These are phyloP conservation scores for Hygrocybe punicea DNA, from an alignment of 768 basidiomycete genomes.

Conservation along the genomic window DNA sequence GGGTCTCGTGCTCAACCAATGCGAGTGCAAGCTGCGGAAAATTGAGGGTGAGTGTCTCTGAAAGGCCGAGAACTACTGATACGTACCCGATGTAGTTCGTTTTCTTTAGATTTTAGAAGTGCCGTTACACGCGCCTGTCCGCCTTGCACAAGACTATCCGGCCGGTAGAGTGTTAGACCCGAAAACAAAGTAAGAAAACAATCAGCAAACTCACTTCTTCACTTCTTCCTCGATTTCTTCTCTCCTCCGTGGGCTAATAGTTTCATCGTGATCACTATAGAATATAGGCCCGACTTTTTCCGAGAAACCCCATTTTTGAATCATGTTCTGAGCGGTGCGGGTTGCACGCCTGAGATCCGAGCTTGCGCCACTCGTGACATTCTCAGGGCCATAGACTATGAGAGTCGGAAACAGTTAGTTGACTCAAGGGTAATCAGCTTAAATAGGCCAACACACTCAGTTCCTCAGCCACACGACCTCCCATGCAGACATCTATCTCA, in stretches of 20 bases:
- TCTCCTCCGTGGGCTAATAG: slow-evolving; percentile 69
- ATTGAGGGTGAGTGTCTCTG: slow-evolving; percentile 4
- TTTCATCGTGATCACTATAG: slow-evolving; percentile 68
- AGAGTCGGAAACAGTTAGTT: slow-evolving; percentile 5
- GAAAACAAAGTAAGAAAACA: slow-evolving; percentile 1
- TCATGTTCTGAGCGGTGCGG: slow-evolving; percentile 47
- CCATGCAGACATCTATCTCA: slow-evolving; percentile 87
- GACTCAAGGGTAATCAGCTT: too few species aligned
- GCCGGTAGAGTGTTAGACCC: slow-evolving; percentile 4
- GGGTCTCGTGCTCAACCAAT: slow-evolving; percentile 91
- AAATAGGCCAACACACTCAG: slow-evolving; percentile 49
- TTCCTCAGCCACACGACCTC: slow-evolving; percentile 94
- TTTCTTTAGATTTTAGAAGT: slow-evolving; percentile 62
- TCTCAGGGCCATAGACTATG: slow-evolving; percentile 81
- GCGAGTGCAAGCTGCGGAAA: slow-evolving; percentile 74
- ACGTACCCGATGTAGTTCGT: slow-evolving; percentile 72
- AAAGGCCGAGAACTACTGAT: slow-evolving; percentile 12
- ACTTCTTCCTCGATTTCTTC: slow-evolving; percentile 90
- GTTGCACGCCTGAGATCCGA: slow-evolving; percentile 85
- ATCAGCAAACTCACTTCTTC: slow-evolving; percentile 52
- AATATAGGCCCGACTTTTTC: slow-evolving; percentile 76
- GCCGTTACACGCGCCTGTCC: slow-evolving; percentile 64
- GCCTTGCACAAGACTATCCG: slow-evolving; percentile 58
- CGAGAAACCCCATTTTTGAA: slow-evolving; percentile 75
- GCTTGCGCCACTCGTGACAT: slow-evolving; percentile 88